Evolutionary conservation across 2,329 filamentous ascomycete genomes (phyloP), one percentile per base, ranked within the genome.

Genomic region (Leptosphaerulina australis): DNA sequence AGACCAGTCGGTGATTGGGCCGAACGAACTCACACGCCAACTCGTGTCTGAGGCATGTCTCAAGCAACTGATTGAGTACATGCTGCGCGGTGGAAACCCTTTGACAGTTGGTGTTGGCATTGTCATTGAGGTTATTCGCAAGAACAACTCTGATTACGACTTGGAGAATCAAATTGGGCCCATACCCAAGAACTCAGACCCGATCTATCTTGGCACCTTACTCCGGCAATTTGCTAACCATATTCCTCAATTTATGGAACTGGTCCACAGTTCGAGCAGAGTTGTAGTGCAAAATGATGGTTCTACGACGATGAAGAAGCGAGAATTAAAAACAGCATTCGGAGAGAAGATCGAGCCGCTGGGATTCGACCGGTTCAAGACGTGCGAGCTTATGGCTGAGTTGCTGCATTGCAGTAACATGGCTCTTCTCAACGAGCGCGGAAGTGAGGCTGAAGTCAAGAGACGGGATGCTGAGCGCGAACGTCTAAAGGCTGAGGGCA

Each of bases 81-180:
- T 99, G 94, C 83, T 97, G 11, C 83, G 87, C 41, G 94, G 94
- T 29, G 94, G 94, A 20, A 97, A 99, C 65, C 88, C 94, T 5
- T 76, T 99, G 50, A 97, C 93, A 0, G 95, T 97, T 12, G 94
- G 94, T 39, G 94, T 99, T 9, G 94, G 94, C 15, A 97, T 97
- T 66, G 84, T 99, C 25, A 99, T 99, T 58, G 94, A 99, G 75
- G 94, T 99, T 35, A 99, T 99, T 70, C 85, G 94, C 53, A 99
- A 99, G 77, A 99, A 99, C 75, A 99, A 99, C 72, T 97, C 94
- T 0, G 94, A 99, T 74, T 99, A 99, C 70, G 94, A 99, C 63
- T 88, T 94, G 0, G 94, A 97, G 62, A 89, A 92, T 62, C 86
- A 92, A 54, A 85, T 88, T 38, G 90, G 91, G 51, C 85, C 89